Base-by-base conservation (phyloP, 2,329 filamentous ascomycete genomes). In the Canariomyces notabilis region DNA sequence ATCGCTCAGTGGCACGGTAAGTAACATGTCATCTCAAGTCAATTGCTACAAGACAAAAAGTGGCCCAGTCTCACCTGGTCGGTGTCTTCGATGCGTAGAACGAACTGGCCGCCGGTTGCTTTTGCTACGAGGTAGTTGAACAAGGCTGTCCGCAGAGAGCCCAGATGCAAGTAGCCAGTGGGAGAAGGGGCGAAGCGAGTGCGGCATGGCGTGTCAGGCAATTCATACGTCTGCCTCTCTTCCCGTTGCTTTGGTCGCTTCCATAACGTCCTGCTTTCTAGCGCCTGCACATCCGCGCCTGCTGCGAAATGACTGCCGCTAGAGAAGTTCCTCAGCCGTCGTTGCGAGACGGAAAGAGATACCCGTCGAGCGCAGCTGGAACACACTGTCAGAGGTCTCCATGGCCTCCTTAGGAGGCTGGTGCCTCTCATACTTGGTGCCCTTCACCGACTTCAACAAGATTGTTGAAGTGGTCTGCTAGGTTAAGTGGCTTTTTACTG, bases 141-240 rank as follows among this genome's bases (percentile, higher is more conserved):
- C n/a, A 98, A 68, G 0, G 94, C 94, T 0, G 93, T 98, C 48
- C 93, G 77, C 29, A 98, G 67, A 0, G 90, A 95, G 4, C 93
- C 93, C 11, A 98, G 74, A 67, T 98, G 93, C 19, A 98, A 75
- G 59, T 91, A 90, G 1, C 93, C 93, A 0, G 93, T 98, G 0
- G 93, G 93, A 1, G 93, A 97, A 0, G 93, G 93, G 1, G 94
- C 93, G 66, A 98, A 98, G 37, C 93, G 83, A 15, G 93, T 88
- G 64, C 88, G 75, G 49, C 80, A 80, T 37, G 86, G 85, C 6
- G 62, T 66, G 21, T 70, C 67, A 21, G 80, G 77, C 14, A 79
- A 69, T 63, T 53, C 51, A 49, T 40, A 20, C 29, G 48, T 38
- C 49, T 51, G 44, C 42, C 61, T 40, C n/a, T n/a, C n/a, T n/a